Evolutionary conservation across 1,284 basidiomycete species (phyloP).

Genomic region (Exobasidium rhododendri): DNA sequence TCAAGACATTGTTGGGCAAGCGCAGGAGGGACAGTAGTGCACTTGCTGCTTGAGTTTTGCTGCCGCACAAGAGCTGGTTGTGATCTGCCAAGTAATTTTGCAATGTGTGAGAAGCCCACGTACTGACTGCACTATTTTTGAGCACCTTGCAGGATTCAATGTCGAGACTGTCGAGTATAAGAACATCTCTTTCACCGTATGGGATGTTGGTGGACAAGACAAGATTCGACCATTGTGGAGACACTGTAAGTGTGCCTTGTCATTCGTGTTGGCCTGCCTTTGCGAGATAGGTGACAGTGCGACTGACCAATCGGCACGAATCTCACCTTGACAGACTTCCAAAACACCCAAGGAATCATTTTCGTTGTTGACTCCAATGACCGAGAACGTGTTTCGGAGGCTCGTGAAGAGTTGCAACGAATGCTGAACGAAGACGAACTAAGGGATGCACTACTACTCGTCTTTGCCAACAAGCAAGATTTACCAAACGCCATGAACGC

Average conservation of each 20-base stretch:
- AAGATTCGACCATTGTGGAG: conserved; percentile 68
- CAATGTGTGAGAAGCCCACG: not conserved
- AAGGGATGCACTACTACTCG: conserved; percentile 92
- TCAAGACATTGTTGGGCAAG: too few relatives aligned
- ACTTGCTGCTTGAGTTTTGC: too few relatives aligned
- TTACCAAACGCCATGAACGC: conserved; percentile 81
- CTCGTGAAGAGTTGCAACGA: conserved; percentile 89
- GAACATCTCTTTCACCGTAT: conserved; percentile 99
- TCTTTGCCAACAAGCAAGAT: conserved; percentile 58
- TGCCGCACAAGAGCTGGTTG: too few relatives aligned
- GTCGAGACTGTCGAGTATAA: conserved; percentile 99
- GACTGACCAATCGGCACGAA: too few relatives aligned
- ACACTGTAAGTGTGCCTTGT: conserved; percentile 76
- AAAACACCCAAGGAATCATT: conserved; percentile 61
- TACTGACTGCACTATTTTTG: not conserved
- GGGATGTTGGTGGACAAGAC: conserved; percentile 86
- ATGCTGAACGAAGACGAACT: conserved; percentile 97
- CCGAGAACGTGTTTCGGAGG: conserved; percentile 91
- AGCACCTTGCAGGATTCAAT: conserved; percentile 57
- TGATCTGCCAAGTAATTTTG: too few relatives aligned
- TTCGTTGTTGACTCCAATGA: conserved; percentile 74
- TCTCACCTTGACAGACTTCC: conserved; percentile 8
- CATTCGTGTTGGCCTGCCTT: not conserved
- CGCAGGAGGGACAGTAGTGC: too few relatives aligned
- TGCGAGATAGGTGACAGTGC: not conserved